Evolutionary conservation across 306 rosid genomes (phyloP).

Genomic region (Medicago lupulina): DNA sequence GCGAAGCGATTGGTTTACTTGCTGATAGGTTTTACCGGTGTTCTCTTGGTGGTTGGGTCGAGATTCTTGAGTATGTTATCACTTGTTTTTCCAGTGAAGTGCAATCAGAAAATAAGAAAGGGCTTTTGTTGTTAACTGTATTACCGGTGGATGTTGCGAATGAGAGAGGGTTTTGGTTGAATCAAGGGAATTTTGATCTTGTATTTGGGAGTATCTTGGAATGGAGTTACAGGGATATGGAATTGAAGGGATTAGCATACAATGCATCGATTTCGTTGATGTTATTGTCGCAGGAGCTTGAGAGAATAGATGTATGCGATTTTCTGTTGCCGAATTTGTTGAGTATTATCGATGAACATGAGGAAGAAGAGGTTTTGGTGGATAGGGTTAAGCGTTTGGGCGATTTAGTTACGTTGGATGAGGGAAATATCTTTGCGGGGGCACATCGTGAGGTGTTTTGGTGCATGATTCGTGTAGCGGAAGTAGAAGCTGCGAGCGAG

Average conservation of each 20-base stretch:
- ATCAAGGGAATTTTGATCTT: not conserved
- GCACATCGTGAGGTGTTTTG: not conserved
- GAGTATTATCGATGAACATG: not conserved
- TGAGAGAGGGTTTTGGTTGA: not conserved
- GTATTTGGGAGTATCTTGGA: not conserved
- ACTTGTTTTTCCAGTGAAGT: not conserved
- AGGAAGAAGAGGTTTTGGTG: not conserved
- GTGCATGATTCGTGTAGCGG: conserved; percentile 25
- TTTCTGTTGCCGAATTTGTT: not conserved
- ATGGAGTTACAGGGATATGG: not conserved
- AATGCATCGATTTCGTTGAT: not conserved
- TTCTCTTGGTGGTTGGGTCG: conserved; percentile 10
- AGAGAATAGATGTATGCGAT: not conserved
- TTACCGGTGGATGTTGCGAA: not conserved
- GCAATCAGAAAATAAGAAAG: not conserved
- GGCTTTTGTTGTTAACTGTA: conserved; percentile 18
- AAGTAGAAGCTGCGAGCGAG: not conserved
- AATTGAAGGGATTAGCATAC: not conserved
- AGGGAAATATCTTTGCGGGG: not conserved
- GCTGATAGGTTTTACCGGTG: not conserved
- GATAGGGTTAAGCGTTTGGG: not conserved
- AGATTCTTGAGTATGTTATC: conserved; percentile 20
- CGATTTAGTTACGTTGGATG: not conserved
- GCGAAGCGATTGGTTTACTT: not conserved
- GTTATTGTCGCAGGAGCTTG: not conserved